Evolutionary conservation across 352 stramenopile genomes (phyloP).

Genomic region (Thraustochytrium striatum): DNA sequence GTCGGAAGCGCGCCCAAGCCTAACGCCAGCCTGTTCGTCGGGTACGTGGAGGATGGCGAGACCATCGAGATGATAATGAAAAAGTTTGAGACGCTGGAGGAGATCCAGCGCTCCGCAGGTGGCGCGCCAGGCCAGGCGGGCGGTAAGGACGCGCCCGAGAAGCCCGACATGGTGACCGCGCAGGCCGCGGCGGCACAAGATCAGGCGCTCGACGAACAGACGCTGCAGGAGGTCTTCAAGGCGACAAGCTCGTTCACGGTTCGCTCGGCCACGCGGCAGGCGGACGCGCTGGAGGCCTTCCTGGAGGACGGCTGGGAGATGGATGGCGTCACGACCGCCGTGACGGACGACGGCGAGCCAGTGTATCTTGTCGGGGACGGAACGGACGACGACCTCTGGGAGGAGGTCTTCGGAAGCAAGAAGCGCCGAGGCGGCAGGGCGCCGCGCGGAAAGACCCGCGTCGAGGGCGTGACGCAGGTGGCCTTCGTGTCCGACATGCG

Average conservation of each 20-base stretch:
- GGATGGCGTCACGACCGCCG: constrained; percentile 21
- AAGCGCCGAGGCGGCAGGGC: neutral
- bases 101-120: constrained; percentile 18
- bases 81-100: constrained; percentile 48
- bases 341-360: neutral
- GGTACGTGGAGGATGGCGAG: constrained; percentile 48
- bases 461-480: constrained; percentile 28
- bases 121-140: neutral
- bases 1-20: no score
- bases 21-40: constrained; percentile 37
- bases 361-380: constrained; percentile 40
- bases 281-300: constrained; percentile 31
- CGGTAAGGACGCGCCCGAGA: neutral
- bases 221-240: constrained; percentile 40
- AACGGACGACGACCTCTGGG: constrained; percentile 43
- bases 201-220: neutral
- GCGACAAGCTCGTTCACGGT: constrained; percentile 42
- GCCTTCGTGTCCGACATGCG: constrained; percentile 28
- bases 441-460: neutral
- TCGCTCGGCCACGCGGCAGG: constrained; percentile 8
- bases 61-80: constrained; percentile 47
- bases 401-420: constrained; percentile 45
- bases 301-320: constrained; percentile 46
- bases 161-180: neutral
- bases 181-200: no score